phyloP scores from a whole-genome alignment of 2,329 filamentous ascomycete species.

The Trichoderma gracile region DNA sequence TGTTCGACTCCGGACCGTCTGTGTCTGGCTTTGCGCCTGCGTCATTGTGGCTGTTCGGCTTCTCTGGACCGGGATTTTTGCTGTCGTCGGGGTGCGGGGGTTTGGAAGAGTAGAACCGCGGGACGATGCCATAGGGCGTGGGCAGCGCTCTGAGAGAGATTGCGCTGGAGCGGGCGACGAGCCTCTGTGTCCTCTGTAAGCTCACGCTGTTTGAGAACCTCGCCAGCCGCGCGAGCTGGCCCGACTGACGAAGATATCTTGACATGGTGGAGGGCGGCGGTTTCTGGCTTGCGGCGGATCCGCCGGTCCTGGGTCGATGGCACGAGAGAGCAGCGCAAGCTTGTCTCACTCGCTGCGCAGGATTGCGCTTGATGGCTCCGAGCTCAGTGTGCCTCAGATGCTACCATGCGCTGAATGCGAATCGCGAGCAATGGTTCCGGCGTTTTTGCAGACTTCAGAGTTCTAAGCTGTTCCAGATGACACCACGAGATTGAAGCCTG shows the following conservation, averaged over 20 bases:
- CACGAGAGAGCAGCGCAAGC: slow-evolving; percentile 29
- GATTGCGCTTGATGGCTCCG: slow-evolving; percentile 28
- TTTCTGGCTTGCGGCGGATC: slow-evolving; percentile 38
- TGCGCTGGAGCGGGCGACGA: slow-evolving; percentile 37
- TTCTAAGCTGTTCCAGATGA: slow-evolving; percentile 19
- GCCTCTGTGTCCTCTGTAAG: slow-evolving; percentile 48
- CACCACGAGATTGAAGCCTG: slow-evolving; percentile 26
- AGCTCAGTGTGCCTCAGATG: slow-evolving; percentile 5
- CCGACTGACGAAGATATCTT: slow-evolving; percentile 65
- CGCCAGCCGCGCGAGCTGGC: slow-evolving; percentile 64
- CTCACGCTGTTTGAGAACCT: slow-evolving; percentile 56
- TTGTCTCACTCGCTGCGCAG: slow-evolving; percentile 40
- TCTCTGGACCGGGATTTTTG: slow-evolving; percentile 21
- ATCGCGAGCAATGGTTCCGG: slow-evolving; percentile 19
- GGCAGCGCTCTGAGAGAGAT: slow-evolving; percentile 40
- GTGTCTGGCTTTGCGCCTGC: slow-evolving; percentile 28
- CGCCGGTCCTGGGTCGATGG: slow-evolving; percentile 36
- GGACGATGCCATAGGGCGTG: slow-evolving; percentile 40
- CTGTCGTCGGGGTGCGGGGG: slow-evolving; percentile 43
- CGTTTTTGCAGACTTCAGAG: slow-evolving; percentile 24
- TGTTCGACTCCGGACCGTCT: slow-evolving; percentile 32
- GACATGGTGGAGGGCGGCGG: slow-evolving; percentile 55
- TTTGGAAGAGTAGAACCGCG: slow-evolving; percentile 44
- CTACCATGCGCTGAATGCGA: slow-evolving; percentile 13
- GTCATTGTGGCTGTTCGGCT: slow-evolving; percentile 32